Evolutionary conservation across 108 stramenopile species (phyloP).

Genomic region (Parmales sp.): DNA sequence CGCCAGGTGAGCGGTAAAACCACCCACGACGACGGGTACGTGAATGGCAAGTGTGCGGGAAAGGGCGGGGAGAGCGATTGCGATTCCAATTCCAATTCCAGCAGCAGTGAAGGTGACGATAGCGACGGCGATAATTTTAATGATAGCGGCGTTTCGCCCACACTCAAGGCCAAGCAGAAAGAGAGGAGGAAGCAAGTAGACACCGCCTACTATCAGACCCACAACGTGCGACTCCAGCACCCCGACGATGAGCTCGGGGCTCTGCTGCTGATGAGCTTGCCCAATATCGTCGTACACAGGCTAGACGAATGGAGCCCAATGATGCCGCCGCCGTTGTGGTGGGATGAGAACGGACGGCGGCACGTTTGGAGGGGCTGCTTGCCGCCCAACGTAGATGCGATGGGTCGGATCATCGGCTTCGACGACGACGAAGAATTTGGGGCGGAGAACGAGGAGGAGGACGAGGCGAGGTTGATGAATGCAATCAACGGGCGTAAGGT

Average conservation of each 20-base stretch:
- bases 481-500: no score
- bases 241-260: slow-evolving; percentile 54
- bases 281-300: slow-evolving; percentile 84
- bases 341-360: slow-evolving; percentile 43
- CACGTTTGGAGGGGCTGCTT: slow-evolving; percentile 17
- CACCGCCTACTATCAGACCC: slow-evolving; percentile 59
- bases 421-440: neutral
- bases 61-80: neutral
- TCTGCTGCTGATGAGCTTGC: slow-evolving; percentile 79
- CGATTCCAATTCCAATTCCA: no score
- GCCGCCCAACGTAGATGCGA: neutral
- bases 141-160: neutral
- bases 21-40: neutral
- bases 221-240: slow-evolving; percentile 51
- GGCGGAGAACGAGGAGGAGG: neutral
- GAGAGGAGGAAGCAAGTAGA: slow-evolving; percentile 12
- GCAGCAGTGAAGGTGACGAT: no score
- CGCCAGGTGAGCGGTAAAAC: slow-evolving; percentile 15
- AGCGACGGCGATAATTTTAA: neutral
- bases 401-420: neutral
- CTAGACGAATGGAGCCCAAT: slow-evolving; percentile 75
- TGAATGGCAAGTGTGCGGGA: neutral
- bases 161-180: neutral
- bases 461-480: neutral
- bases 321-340: slow-evolving; percentile 56